A percentile compares a stretch with the other conserved stretches of the same genome.
These are phyloP conservation scores for Talaromyces piceae DNA, from an alignment of 2,329 filamentous ascomycete genomes.

Conservation along the genomic window DNA sequence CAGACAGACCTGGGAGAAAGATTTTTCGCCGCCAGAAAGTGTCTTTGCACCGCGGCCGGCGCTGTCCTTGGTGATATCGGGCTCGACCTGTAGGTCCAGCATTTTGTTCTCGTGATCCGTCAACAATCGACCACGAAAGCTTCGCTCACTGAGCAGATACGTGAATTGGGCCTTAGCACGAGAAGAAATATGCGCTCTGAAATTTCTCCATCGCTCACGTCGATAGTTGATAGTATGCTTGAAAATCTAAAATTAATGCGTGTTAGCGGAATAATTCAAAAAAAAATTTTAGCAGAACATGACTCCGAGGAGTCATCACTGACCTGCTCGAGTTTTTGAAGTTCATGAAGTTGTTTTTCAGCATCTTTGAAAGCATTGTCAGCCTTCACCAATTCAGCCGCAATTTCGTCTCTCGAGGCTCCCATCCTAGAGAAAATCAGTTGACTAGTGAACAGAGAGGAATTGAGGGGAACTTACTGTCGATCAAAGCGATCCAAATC, in stretches of 20 bases:
- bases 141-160: constrained; percentile 80
- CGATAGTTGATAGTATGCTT: constrained; percentile 60
- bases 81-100: constrained; percentile 67
- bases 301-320: neutral
- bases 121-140: constrained; percentile 73
- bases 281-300: neutral
- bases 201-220: constrained; percentile 67
- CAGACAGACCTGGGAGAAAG: constrained; percentile 93
- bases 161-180: constrained; percentile 78
- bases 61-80: constrained; percentile 60
- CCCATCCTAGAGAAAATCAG: constrained; percentile 44
- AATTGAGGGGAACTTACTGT: constrained; percentile 28
- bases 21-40: constrained; percentile 92
- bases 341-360: constrained; percentile 30
- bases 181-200: constrained; percentile 79
- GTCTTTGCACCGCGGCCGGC: constrained; percentile 81
- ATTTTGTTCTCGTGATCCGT: constrained; percentile 68
- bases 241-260: constrained; percentile 35
- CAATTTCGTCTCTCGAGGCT: constrained; percentile 58
- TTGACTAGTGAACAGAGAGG: neutral
- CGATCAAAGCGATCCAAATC: constrained; percentile 53
- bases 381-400: constrained; percentile 37
- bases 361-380: constrained; percentile 30
- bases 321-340: constrained; percentile 34
- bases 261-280: neutral